Conservation (phyloP, 768 basidiomycete genomes). For the Tylopilus sp. region DNA sequence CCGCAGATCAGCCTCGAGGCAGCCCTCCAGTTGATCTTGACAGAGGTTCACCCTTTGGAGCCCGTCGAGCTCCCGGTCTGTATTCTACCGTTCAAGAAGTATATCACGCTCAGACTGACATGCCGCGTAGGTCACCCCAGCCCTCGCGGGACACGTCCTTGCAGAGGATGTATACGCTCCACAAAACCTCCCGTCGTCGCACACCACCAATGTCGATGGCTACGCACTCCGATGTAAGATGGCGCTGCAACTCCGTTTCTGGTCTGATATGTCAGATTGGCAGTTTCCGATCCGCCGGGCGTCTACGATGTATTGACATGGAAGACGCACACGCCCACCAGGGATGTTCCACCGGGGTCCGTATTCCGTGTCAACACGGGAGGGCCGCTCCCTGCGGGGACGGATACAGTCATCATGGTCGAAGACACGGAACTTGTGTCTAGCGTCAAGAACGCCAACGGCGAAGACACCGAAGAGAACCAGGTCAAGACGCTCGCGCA, state of each 20-base stretch:
- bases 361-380: conserved; percentile 81
- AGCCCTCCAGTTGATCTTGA: conserved; percentile 56
- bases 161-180: conserved; percentile 72
- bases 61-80: conserved; percentile 42
- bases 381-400: conserved; percentile 68
- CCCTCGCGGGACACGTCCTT: conserved; percentile 65
- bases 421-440: conserved; percentile 83
- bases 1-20: conserved; percentile 62
- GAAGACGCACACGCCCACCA: conserved; percentile 33
- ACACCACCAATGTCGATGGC: conserved; percentile 84
- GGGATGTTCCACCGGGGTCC: conserved; percentile 41
- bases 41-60: conserved; percentile 43
- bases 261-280: not conserved
- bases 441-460: conserved; percentile 37
- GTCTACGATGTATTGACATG: conserved; percentile 66
- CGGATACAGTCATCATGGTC: conserved; percentile 87
- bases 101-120: not conserved
- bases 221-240: conserved; percentile 73
- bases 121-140: conserved; percentile 49
- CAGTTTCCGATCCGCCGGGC: conserved; percentile 64
- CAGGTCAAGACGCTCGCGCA: conserved; percentile 66
- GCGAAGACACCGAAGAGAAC: conserved; percentile 58
- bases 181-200: conserved; percentile 56
- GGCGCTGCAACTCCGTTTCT: not conserved
- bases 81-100: not conserved